Conservation (phyloP, 139 green algal genomes). For the Edaphochlamys debaryana region DNA sequence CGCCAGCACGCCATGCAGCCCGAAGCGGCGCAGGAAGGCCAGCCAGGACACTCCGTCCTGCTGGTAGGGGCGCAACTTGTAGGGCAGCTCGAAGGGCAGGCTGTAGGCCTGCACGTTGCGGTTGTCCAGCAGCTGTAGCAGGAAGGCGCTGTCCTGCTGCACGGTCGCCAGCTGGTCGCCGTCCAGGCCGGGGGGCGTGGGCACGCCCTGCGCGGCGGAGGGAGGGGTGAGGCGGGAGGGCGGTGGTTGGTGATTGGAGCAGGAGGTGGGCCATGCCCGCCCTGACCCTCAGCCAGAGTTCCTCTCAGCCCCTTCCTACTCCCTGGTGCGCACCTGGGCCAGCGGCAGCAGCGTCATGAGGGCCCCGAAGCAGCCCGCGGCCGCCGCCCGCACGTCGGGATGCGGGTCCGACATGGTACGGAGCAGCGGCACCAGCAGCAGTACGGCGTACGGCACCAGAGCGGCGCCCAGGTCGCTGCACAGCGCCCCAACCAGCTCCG, state of each 20-base stretch:
- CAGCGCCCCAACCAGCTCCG: slow-evolving; percentile 45
- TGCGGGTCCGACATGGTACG: slow-evolving; percentile 86
- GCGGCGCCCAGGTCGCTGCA: slow-evolving; percentile 34
- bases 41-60: slow-evolving; percentile 98
- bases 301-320: too few relatives aligned
- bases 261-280: too few relatives aligned
- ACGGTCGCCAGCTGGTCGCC: slow-evolving; percentile 55
- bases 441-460: slow-evolving; percentile 76
- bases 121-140: slow-evolving; percentile 94
- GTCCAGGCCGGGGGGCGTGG: slow-evolving; percentile 72
- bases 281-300: too few relatives aligned
- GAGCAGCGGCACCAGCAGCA: slow-evolving; percentile 92
- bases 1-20: slow-evolving; percentile 94
- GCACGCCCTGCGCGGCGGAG: slow-evolving; percentile 58
- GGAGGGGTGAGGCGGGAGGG: neutral
- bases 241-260: neutral
- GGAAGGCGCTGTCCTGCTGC: slow-evolving; percentile 76
- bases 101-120: slow-evolving; percentile 50
- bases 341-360: slow-evolving; percentile 92
- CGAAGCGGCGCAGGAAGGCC: slow-evolving; percentile 93
- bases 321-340: slow-evolving; percentile 66
- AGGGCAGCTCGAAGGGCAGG: slow-evolving; percentile 45
- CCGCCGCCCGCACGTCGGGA: slow-evolving; percentile 62
- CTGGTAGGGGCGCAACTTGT: slow-evolving; percentile 90
- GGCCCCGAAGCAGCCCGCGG: slow-evolving; percentile 81